Conservation (phyloP, 2,329 filamentous ascomycete genomes). For the Ophiognomonia clavigignenti-juglandacearum region DNA sequence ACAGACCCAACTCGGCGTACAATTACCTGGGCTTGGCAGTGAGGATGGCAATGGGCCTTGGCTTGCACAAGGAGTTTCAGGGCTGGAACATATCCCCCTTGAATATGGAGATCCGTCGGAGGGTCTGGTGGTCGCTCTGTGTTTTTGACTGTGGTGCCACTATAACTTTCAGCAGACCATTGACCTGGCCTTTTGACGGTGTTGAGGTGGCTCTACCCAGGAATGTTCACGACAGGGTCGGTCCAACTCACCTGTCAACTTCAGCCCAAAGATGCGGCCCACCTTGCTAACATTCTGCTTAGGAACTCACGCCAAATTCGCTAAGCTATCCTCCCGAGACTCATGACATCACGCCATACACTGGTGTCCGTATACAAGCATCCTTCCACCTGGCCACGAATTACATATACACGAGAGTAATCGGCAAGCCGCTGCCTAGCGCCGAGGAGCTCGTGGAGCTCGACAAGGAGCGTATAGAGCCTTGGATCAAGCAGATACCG, state of each 20-base stretch:
- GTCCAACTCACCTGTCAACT: slow-evolving; percentile 2
- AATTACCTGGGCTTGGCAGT: slow-evolving; percentile 44
- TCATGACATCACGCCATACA: slow-evolving; percentile 37
- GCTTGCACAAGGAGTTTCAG: slow-evolving; percentile 40
- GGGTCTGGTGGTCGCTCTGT: slow-evolving; percentile 34
- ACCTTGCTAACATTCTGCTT: not conserved
- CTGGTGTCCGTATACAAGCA: slow-evolving; percentile 37
- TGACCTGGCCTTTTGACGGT: slow-evolving; percentile 21
- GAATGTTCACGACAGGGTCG: slow-evolving; percentile 21
- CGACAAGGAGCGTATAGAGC: slow-evolving; percentile 32
- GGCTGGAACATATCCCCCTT: slow-evolving; percentile 26
- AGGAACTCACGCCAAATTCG: slow-evolving; percentile 30
- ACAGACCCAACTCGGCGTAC: slow-evolving; percentile 46
- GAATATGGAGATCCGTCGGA: slow-evolving; percentile 30
- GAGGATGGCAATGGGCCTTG: slow-evolving; percentile 43
- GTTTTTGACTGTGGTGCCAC: slow-evolving; percentile 40
- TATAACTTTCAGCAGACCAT: slow-evolving; percentile 26
- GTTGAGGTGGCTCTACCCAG: slow-evolving; percentile 21
- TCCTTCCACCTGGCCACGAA: slow-evolving; percentile 39
- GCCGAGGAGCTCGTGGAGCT: slow-evolving; percentile 35
- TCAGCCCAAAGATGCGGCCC: not conserved
- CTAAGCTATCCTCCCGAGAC: slow-evolving; percentile 29
- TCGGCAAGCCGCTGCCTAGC: slow-evolving; percentile 37
- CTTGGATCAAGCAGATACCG: slow-evolving; percentile 32
- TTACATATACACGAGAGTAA: slow-evolving; percentile 39